A percentile compares a stretch with the other conserved stretches of the same genome.
Conservation (phyloP, 2,329 filamentous ascomycete species). For the Tolypocladium endophyticum region DNA sequence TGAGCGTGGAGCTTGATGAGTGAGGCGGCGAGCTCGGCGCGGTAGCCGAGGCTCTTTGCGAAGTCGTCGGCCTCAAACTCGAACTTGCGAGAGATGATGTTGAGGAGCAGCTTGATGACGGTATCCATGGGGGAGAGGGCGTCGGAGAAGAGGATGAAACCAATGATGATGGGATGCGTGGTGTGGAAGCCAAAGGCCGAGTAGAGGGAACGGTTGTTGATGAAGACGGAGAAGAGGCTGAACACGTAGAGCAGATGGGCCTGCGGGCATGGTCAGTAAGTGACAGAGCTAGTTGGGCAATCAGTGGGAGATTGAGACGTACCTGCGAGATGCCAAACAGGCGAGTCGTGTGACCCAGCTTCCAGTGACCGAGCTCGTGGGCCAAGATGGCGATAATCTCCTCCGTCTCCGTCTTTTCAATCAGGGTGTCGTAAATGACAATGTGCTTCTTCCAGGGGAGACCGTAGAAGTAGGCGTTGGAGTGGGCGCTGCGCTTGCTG, state of each 20-base stretch:
- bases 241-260: conserved; percentile 96
- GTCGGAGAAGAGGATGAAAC: conserved; percentile 95
- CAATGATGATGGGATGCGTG: conserved; percentile 85
- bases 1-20: conserved; percentile 97
- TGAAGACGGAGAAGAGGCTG: conserved; percentile 89
- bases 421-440: conserved; percentile 95
- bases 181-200: conserved; percentile 78
- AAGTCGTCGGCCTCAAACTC: conserved; percentile 96
- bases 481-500: conserved; percentile 77
- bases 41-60: conserved; percentile 74
- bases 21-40: conserved; percentile 69
- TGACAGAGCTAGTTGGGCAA: background rate
- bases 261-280: conserved; percentile 29
- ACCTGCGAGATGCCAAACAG: conserved; percentile 76
- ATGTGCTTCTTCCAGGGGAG: conserved; percentile 99
- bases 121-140: conserved; percentile 90
- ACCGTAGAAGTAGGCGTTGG: conserved; percentile 92
- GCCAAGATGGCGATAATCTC: conserved; percentile 93
- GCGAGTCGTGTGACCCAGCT: conserved; percentile 85
- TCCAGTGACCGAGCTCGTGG: conserved; percentile 97
- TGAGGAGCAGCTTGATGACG: conserved; percentile 92
- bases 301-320: background rate
- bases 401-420: conserved; percentile 85
- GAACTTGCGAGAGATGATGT: conserved; percentile 85
- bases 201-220: conserved; percentile 90